These are phyloP conservation scores for Crepidotus variabilis DNA, from an alignment of 768 basidiomycete species.

Conservation along the genomic window DNA sequence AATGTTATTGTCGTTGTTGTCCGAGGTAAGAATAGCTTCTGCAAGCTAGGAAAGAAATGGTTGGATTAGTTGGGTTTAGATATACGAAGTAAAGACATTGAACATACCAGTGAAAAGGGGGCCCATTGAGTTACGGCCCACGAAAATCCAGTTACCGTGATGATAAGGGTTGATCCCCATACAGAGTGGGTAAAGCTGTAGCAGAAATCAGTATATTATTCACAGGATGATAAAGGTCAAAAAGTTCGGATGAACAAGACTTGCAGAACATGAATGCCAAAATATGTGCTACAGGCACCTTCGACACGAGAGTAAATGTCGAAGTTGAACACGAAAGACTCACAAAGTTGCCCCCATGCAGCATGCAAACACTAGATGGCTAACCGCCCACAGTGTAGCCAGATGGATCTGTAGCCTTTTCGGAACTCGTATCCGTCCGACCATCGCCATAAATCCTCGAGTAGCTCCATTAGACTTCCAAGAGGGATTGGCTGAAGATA, in stretches of 20 bases:
- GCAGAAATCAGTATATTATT: slow-evolving; percentile 1
- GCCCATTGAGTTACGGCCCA: slow-evolving; percentile 94
- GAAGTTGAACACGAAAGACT: slow-evolving; percentile 26
- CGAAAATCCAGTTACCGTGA: slow-evolving; percentile 82
- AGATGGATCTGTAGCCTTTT: slow-evolving; percentile 56
- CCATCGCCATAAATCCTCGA: neutral
- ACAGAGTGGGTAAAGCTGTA: slow-evolving; percentile 70
- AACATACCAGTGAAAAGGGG: slow-evolving; percentile 79
- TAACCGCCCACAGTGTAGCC: slow-evolving; percentile 72
- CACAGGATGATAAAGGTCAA: neutral
- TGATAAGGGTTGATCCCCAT: slow-evolving; percentile 65
- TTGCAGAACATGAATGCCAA: too few relatives aligned
- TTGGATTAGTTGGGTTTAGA: neutral
- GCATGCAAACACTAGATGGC: slow-evolving; percentile 66
- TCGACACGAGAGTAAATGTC: neutral
- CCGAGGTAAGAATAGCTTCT: slow-evolving; percentile 70
- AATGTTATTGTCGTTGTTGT: slow-evolving; percentile 30
- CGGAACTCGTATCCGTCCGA: slow-evolving; percentile 27
- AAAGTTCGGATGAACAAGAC: too few relatives aligned
- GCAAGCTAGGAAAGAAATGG: slow-evolving; percentile 51
- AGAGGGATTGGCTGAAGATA: too few relatives aligned
- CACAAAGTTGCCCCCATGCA: slow-evolving; percentile 87
- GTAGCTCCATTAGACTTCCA: too few relatives aligned
- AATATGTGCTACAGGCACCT: too few relatives aligned
- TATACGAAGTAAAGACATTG: neutral